Conservation (phyloP, 768 basidiomycete species). For the Trametes meyenii region DNA sequence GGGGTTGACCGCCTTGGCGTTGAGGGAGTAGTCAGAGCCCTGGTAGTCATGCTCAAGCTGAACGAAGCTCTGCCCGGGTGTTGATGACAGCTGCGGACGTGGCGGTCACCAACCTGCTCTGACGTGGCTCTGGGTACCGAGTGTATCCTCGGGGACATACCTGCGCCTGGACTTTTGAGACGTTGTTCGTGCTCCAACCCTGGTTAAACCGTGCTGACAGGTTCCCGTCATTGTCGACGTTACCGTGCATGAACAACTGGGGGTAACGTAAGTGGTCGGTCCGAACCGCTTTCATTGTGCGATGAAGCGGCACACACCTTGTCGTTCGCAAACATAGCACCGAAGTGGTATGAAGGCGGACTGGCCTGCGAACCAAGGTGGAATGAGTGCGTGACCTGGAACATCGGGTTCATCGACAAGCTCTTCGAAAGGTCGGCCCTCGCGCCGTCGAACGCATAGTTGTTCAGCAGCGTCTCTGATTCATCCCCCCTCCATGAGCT, state of each 20-base stretch:
- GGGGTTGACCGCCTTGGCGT: slow-evolving; percentile 89
- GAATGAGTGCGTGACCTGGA: slow-evolving; percentile 98
- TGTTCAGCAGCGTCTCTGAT: slow-evolving; percentile 86
- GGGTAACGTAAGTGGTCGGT: slow-evolving; percentile 32
- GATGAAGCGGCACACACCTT: slow-evolving; percentile 50
- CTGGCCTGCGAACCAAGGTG: slow-evolving; percentile 83
- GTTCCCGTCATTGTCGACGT: slow-evolving; percentile 91
- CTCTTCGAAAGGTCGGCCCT: slow-evolving; percentile 95
- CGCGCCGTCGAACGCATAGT: slow-evolving; percentile 97
- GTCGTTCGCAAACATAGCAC: slow-evolving; percentile 86
- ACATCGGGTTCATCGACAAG: slow-evolving; percentile 90
- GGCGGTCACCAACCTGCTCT: slow-evolving; percentile 20
- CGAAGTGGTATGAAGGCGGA: slow-evolving; percentile 91
- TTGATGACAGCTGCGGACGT: slow-evolving; percentile 64
- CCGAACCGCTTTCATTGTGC: background rate
- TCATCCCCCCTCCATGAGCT: background rate
- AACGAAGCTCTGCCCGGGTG: slow-evolving; percentile 85
- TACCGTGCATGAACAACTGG: slow-evolving; percentile 90
- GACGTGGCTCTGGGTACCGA: background rate
- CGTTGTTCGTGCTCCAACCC: slow-evolving; percentile 76
- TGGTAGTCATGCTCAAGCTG: slow-evolving; percentile 94
- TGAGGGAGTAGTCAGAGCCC: slow-evolving; percentile 84
- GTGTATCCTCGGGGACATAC: slow-evolving; percentile 45
- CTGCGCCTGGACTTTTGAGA: slow-evolving; percentile 88
- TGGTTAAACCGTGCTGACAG: slow-evolving; percentile 89